Conservation (phyloP, 1,139 yeast genomes). For the Arxiozyma bovina region DNA sequence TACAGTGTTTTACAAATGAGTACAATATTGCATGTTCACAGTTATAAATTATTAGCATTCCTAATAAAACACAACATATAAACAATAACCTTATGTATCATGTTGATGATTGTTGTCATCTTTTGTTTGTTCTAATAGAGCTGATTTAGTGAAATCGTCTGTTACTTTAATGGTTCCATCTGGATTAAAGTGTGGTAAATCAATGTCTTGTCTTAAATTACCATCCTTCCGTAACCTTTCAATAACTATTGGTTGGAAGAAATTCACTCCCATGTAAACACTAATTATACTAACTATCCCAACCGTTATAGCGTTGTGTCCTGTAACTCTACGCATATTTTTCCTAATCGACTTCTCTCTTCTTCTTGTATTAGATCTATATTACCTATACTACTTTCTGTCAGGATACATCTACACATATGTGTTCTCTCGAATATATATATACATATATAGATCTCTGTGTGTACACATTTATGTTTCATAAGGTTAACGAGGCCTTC, state of each 20-base stretch:
- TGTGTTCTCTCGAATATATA: too few relatives aligned
- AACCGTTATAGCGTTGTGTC: constrained; percentile 31
- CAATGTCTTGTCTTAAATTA: constrained; percentile 49
- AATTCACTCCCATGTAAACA: constrained; percentile 47
- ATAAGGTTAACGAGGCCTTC: too few relatives aligned
- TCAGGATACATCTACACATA: background rate
- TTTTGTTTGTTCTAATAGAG: background rate
- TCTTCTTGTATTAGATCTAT: background rate
- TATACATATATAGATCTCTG: too few relatives aligned
- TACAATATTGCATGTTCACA: too few relatives aligned
- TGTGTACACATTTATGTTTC: background rate
- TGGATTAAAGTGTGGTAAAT: constrained; percentile 30
- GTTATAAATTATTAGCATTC: too few relatives aligned
- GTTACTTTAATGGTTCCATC: constrained; percentile 6
- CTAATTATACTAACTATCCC: constrained; percentile 35
- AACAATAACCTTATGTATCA: background rate
- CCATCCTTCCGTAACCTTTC: constrained; percentile 66
- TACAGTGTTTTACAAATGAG: background rate
- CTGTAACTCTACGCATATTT: constrained; percentile 32
- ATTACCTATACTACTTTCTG: background rate
- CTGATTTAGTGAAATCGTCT: background rate
- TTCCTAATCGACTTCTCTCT: background rate
- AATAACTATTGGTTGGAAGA: constrained; percentile 65
- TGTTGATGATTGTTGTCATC: background rate
- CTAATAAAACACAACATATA: background rate